Evolutionary conservation across 306 rosid species (phyloP).

Genomic region (Trifolium subterraneum): DNA sequence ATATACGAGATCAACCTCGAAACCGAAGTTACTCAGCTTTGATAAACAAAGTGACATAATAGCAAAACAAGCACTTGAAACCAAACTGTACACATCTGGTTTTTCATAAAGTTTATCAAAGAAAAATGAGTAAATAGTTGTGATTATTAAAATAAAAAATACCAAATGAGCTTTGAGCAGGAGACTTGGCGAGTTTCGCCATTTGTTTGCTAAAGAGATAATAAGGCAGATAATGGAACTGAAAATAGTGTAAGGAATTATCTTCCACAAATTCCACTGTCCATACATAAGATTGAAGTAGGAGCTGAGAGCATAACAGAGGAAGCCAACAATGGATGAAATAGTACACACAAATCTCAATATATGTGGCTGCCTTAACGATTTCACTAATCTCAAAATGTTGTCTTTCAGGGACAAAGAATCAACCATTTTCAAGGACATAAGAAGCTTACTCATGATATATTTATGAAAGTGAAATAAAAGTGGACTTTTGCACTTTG

Average conservation of each 20-base stretch:
- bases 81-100: slow-evolving; percentile 28
- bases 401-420: too few relatives aligned
- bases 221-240: background rate
- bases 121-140: background rate
- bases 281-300: slow-evolving; percentile 8
- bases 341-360: background rate
- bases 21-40: slow-evolving; percentile 4
- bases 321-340: background rate
- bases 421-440: too few relatives aligned
- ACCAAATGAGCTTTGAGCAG: background rate
- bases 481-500: too few relatives aligned
- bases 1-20: slow-evolving; percentile 18
- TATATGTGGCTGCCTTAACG: background rate
- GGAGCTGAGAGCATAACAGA: slow-evolving; percentile 14
- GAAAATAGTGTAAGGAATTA: background rate
- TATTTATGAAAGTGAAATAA: too few relatives aligned
- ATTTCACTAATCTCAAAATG: background rate
- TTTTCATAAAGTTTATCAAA: background rate
- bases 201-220: background rate
- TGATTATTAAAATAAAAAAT: background rate
- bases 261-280: background rate
- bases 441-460: too few relatives aligned
- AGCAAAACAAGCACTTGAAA: slow-evolving; percentile 28
- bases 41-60: slow-evolving; percentile 31
- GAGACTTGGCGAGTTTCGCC: background rate